Evolutionary conservation across 2,329 filamentous ascomycete genomes (phyloP), one percentile per base, ranked within the genome.

Genomic region (Trichoderma harzianum): DNA sequence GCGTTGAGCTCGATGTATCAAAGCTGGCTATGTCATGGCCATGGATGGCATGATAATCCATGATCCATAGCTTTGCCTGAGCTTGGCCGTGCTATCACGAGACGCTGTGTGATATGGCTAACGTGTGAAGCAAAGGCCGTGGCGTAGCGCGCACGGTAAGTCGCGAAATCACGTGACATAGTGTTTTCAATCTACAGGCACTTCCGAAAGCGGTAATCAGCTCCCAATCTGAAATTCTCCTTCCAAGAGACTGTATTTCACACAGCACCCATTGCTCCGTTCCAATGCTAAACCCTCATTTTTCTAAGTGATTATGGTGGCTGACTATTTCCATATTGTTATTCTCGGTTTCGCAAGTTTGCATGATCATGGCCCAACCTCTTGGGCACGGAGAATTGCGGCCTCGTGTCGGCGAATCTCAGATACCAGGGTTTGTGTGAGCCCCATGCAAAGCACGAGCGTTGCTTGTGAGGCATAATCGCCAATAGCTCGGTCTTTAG

Each of bases 1-100:
- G 87, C 34, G 86, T 66, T 28, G 69, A 86, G 66, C 83, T 83
- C 34, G 84, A 79, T 58, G 85, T 80, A 74, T 87, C 86, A 79
- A 91, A 91, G 78, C 88, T 91, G 69, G 88, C 86, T 73, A 87
- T 82, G 75, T 91, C 89, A 75, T 86, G 84, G 74, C 87, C 88
- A 78, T 91, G 88, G 72, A 89, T 83, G 61, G 85, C 81, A 78
- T 88, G 84, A 78, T 89, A 88, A 77, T 89, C 87, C 88, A 89
- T 90, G 73, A 71, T 80, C 74, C 72, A 73, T 69, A 36, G 39
- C 71, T 10, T 58, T 69, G 39, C 57, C 65, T 30, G 58, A 34
- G 58, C 28, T 32, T 63, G 64, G 60, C 64, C 34, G 26, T 18
- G 55, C 51, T 47, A 47, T 39, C 32, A 39, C 12, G 21, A 70